Conservation (phyloP, 2,329 filamentous ascomycete species). For the Fusarium multiceps region DNA sequence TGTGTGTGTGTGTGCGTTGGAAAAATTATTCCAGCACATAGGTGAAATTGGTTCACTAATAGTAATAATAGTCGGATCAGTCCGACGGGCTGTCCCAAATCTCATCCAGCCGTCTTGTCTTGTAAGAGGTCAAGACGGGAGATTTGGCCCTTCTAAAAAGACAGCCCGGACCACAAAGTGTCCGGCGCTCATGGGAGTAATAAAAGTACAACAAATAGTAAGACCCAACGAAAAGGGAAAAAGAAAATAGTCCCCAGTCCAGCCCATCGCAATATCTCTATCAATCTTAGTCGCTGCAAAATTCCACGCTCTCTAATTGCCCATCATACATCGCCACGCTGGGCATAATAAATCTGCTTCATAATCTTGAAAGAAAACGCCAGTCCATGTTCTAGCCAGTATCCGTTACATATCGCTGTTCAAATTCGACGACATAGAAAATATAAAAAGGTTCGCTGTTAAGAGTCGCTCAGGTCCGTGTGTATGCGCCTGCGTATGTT, state of each 20-base stretch:
- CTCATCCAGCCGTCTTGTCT: constrained; percentile 24
- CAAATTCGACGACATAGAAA: constrained; percentile 15
- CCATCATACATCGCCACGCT: constrained; percentile 37
- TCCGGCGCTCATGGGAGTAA: constrained; percentile 14
- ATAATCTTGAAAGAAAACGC: constrained; percentile 33
- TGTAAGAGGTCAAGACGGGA: constrained; percentile 22
- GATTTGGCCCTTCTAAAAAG: constrained; percentile 34
- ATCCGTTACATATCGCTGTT: constrained; percentile 34
- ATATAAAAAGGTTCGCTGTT: background rate
- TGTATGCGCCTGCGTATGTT: constrained; percentile 42
- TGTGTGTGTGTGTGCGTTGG: background rate
- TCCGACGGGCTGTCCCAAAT: constrained; percentile 22
- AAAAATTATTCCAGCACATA: constrained; percentile 9
- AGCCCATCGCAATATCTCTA: constrained; percentile 21
- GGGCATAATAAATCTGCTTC: constrained; percentile 25
- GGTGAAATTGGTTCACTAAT: constrained; percentile 27
- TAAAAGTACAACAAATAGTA: constrained; percentile 27
- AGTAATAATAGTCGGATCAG: constrained; percentile 23
- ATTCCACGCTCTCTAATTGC: constrained; percentile 20
- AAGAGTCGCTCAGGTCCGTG: constrained; percentile 1
- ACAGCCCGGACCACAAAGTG: constrained; percentile 21
- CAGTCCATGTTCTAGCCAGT: constrained; percentile 33
- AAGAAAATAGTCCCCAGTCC: constrained; percentile 17
- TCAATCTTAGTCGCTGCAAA: constrained; percentile 16
- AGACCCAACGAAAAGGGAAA: constrained; percentile 4